Evolutionary conservation across 768 basidiomycete species (phyloP).

Genomic region (Tulasnella sp.): DNA sequence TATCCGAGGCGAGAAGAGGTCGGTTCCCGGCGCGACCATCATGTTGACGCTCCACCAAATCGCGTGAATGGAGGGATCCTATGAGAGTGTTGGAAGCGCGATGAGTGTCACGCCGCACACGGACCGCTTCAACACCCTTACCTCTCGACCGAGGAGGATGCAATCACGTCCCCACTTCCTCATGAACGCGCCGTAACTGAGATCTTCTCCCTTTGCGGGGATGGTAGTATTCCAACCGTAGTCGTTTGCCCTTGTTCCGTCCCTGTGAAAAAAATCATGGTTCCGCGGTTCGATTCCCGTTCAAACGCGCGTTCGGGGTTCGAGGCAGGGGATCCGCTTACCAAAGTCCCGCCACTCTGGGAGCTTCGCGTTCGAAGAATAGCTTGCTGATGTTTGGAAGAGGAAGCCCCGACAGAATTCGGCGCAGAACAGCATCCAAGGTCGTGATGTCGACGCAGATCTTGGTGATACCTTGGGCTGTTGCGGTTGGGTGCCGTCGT

Average conservation of each 20-base stretch:
- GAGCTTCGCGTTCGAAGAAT: neutral
- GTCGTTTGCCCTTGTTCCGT: conserved; percentile 14
- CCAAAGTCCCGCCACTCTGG: conserved; percentile 1
- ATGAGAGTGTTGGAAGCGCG: neutral
- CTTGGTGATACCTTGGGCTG: conserved; percentile 15
- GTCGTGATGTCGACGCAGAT: neutral
- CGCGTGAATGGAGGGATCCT: neutral
- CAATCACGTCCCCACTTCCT: neutral
- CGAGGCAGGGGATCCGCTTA: too few species aligned
- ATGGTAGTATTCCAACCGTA: conserved; percentile 5
- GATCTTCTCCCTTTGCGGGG: conserved; percentile 15
- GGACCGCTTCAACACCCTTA: neutral
- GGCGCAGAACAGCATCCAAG: conserved; percentile 8
- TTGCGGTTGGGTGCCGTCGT: neutral
- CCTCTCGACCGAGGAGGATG: conserved; percentile 8
- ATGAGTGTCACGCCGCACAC: neutral
- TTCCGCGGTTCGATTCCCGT: too few species aligned
- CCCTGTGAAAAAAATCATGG: neutral
- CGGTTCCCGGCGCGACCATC: conserved; percentile 19
- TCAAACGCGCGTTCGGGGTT: too few species aligned
- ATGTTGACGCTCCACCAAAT: conserved; percentile 18
- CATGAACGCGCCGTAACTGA: neutral
- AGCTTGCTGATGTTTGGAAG: conserved; percentile 18
- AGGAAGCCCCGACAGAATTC: neutral
- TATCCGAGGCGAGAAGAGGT: conserved; percentile 20